These are phyloP conservation scores for Microcyclospora pomicola DNA, from an alignment of 2,329 filamentous ascomycete species.

Conservation along the genomic window DNA sequence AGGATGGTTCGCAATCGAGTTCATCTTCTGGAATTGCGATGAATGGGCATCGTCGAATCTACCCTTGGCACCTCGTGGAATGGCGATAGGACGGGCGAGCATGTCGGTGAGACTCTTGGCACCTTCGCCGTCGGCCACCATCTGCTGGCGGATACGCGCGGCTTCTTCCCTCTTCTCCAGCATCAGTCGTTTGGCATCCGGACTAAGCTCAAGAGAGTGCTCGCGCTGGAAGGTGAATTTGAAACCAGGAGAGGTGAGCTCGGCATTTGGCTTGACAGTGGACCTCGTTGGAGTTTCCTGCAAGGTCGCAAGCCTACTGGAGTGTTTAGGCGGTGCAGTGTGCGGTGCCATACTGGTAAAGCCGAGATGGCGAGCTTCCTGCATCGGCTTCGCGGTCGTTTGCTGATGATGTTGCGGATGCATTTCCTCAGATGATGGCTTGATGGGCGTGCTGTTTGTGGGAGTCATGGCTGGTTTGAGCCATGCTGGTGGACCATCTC, in stretches of 20 bases:
- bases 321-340: slow-evolving; percentile 32
- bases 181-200: slow-evolving; percentile 47
- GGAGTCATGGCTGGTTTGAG: slow-evolving; percentile 37
- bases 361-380: slow-evolving; percentile 68
- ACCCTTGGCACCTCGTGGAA: slow-evolving; percentile 60
- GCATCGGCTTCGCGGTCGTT: slow-evolving; percentile 59
- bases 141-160: slow-evolving; percentile 53
- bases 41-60: slow-evolving; percentile 79
- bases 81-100: slow-evolving; percentile 56
- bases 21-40: slow-evolving; percentile 92
- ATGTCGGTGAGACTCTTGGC: background rate
- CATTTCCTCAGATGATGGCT: slow-evolving; percentile 70
- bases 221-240: slow-evolving; percentile 48
- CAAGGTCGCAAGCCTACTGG: slow-evolving; percentile 28
- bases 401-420: slow-evolving; percentile 72
- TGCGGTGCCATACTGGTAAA: slow-evolving; percentile 61
- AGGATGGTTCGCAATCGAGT: slow-evolving; percentile 78
- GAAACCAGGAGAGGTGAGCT: slow-evolving; percentile 44
- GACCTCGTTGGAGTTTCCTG: slow-evolving; percentile 48
- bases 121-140: slow-evolving; percentile 48
- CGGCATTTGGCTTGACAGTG: slow-evolving; percentile 19
- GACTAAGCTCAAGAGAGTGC: slow-evolving; percentile 44
- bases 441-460: slow-evolving; percentile 48
- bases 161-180: slow-evolving; percentile 59
- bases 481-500: slow-evolving; percentile 7